Evolutionary conservation across 1,284 basidiomycete species (phyloP), one percentile per base, ranked within the genome.

Genomic region (Boletus sp.): DNA sequence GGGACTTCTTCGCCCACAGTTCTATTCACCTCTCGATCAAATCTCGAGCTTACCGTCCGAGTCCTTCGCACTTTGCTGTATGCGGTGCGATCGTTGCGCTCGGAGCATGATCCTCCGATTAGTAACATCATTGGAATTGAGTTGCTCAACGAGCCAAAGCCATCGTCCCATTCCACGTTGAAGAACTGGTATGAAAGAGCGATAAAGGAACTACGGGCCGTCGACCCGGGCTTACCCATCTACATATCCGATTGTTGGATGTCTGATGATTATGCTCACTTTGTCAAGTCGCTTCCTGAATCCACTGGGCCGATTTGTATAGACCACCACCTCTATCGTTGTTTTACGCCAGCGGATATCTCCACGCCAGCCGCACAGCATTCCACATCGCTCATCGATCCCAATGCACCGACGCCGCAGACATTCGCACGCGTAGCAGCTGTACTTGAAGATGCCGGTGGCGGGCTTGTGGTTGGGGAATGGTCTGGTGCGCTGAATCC

Each of bases 281-380:
- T 80, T 67, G 75, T 86, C 62, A 66, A 76, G 47, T 64, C 65
- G 5, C 67, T 75, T 47, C 56, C 75, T 68, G 39, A 66, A 49
- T 53, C 70, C 66, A 59, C 74, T 63, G 71, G 74, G 29, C 85
- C 85, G 35, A 76, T 86, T 18, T 84, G 88, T 18, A 75, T 92
- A 33, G 93, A 96, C 73, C 89, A 94, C 67, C 93, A 95, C 70
- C 80, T 95, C 22, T 96, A 95, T 70, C 84, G 93, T 37, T 94
- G 91, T 72, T 92, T 92, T 72, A 91, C 88, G 22, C 65, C 64
- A 12, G 74, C 77, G 6, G 93, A 95, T 71, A 83, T 77, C 33
- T 63, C 67, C 1, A 84, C 82, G 6, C 73, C 81, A 2, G 88
- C 83, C 0, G 72, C 80, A 12, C 78, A 84, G 52, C 91, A 92